Conservation (phyloP, 2,329 filamentous ascomycete species). For the Monosporascus ibericus region DNA sequence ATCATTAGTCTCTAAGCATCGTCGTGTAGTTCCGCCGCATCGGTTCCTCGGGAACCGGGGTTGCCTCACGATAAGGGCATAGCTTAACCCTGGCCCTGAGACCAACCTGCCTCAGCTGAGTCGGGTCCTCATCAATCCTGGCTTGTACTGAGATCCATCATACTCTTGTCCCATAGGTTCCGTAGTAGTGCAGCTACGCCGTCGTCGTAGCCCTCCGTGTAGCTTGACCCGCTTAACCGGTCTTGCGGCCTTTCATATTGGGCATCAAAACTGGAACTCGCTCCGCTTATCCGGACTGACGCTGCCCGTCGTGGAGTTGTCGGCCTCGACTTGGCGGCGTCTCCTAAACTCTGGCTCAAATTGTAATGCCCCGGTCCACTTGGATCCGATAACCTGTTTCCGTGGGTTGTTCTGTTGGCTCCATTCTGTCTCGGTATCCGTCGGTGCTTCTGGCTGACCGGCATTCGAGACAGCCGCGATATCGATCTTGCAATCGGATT, state of each 20-base stretch:
- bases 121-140: conserved; percentile 28
- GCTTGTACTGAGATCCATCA: conserved; percentile 48
- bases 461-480: conserved; percentile 44
- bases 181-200: conserved; percentile 46
- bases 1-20: too few relatives aligned
- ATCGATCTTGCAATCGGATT: conserved; percentile 64
- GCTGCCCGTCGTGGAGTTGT: conserved; percentile 27
- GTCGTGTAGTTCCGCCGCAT: not conserved
- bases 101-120: not conserved
- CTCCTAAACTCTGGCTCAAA: conserved; percentile 34
- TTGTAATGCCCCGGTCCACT: conserved; percentile 24
- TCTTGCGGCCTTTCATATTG: conserved; percentile 39
- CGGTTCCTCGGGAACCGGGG: not conserved
- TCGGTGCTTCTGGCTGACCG: conserved; percentile 43
- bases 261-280: conserved; percentile 38
- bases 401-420: conserved; percentile 27
- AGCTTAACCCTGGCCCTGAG: not conserved
- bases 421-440: conserved; percentile 36
- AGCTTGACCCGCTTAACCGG: conserved; percentile 42
- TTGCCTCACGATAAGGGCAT: not conserved
- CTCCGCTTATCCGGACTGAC: conserved; percentile 32
- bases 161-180: conserved; percentile 56
- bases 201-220: conserved; percentile 44
- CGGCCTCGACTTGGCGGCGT: conserved; percentile 23
- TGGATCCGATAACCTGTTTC: conserved; percentile 19